Base-by-base conservation (phyloP, 768 basidiomycete genomes). In the Mycena haematopus region DNA sequence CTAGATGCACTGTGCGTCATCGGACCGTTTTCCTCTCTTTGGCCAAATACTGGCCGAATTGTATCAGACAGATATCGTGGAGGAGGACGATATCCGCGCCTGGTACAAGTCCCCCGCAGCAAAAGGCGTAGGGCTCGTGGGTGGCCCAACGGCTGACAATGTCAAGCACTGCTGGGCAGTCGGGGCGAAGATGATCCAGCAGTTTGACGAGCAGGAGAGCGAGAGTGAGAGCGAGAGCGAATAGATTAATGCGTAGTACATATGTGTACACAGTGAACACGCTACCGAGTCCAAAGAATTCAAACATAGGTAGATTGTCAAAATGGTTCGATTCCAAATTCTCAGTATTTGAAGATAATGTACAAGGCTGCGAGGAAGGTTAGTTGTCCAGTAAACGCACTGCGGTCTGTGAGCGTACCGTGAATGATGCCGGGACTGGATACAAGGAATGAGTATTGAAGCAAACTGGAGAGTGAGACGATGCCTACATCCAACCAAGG, bases 11-110 rank as follows among this genome's bases (percentile, higher is more conserved):
- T 92, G 90, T 61, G 86, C 88, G 52, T 71, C 71, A 52, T 91
- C 85, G 22, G 79, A 78, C 63, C 87, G 90, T 60, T 74, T 86
- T 69, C 80, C 85, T 19, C 79, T 94, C 60, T 99, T 97, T 74
- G 92, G 91, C 4, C 87, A 92, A 69, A 85, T 96, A 58, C 84
- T 99, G 24, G 90, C 90, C 31, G 89, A 89, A 3, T 79, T 95
- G 15, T 99, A 98, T 74, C 92, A 96, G 71, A 82, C 84, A n/a
- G 96, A 99, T 73, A 84, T 97, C 47, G 88, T 97, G 2, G 92
- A 92, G 52, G 95, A 95, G 70, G 91, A 93, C 53, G 90, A 94
- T 66, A 90, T 98, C 66, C 86, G 92, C n/a, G 81, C 78, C 52
- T 99, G 96, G 96, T 89, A 95, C 74, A 78, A 73, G 56, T 80